phyloP scores from a whole-genome alignment of 2,329 filamentous ascomycete genomes.

The Cadophora luteo-olivacea region DNA sequence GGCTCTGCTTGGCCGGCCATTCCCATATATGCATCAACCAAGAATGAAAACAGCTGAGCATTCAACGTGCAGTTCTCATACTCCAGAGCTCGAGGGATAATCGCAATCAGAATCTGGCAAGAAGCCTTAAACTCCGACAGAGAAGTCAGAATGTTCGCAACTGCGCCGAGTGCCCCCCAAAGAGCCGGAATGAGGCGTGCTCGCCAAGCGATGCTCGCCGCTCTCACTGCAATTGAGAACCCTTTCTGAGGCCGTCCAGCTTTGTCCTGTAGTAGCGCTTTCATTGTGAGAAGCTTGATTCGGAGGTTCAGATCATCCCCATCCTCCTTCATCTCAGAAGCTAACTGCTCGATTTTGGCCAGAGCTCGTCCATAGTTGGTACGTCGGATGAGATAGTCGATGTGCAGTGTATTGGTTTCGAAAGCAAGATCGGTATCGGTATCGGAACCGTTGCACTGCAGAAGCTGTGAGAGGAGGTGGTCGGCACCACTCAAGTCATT shows the following conservation, averaged over 20 bases:
- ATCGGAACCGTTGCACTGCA: conserved; percentile 47
- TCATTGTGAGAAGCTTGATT: conserved; percentile 65
- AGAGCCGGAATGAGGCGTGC: conserved; percentile 63
- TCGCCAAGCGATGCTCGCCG: conserved; percentile 66
- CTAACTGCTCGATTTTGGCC: conserved; percentile 57
- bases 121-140: conserved; percentile 66
- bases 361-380: conserved; percentile 60
- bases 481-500: conserved; percentile 63
- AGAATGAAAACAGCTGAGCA: conserved; percentile 62
- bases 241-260: conserved; percentile 66
- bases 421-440: conserved; percentile 65
- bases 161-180: conserved; percentile 63
- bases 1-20: conserved; percentile 57
- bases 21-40: conserved; percentile 71
- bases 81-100: conserved; percentile 70
- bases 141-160: conserved; percentile 63
- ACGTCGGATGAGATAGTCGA: conserved; percentile 63
- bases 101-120: conserved; percentile 60
- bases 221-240: conserved; percentile 69
- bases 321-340: conserved; percentile 57
- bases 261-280: conserved; percentile 66
- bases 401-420: conserved; percentile 63
- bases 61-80: conserved; percentile 61
- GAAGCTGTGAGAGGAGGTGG: conserved; percentile 62
- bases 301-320: conserved; percentile 67